A percentile compares a stretch with the other conserved stretches of the same genome.
These are phyloP conservation scores for Mortierella hygrophila DNA, from an alignment of 192 early-diverging fungal species.

Conservation along the genomic window DNA sequence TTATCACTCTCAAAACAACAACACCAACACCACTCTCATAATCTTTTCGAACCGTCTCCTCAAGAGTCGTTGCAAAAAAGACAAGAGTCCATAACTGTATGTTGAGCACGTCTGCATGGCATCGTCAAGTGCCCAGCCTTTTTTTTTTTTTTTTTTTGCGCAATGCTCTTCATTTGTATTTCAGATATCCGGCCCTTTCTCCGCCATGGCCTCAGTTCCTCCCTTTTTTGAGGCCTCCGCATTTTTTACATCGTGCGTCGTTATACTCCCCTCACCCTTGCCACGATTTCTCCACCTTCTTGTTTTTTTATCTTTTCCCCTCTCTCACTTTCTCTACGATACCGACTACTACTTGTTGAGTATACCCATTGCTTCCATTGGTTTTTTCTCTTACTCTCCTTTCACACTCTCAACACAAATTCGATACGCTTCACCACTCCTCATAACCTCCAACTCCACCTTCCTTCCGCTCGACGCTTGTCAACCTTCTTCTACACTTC, in stretches of 20 bases:
- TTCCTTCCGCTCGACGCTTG: neutral
- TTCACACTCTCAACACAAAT: neutral
- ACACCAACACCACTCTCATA: neutral
- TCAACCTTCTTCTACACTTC: neutral
- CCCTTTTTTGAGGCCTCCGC: neutral
- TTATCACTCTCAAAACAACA: conserved; percentile 2
- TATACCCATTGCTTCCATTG: neutral
- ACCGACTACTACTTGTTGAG: conserved; percentile 1
- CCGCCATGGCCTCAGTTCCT: neutral
- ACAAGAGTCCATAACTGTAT: neutral
- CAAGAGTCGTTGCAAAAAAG: neutral
- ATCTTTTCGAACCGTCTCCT: neutral
- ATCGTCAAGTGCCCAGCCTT: neutral
- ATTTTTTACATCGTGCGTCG: neutral
- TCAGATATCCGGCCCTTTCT: neutral
- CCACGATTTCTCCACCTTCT: neutral
- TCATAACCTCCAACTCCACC: neutral
- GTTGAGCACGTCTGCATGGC: neutral
- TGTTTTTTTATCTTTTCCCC: neutral
- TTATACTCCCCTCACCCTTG: neutral
- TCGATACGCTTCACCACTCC: neutral
- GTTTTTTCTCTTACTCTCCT: neutral
- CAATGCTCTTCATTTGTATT: conserved; percentile 3
- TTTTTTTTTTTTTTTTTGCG: neutral
- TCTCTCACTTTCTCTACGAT: neutral